Base-by-base conservation (phyloP, 139 green algal species). In the Closterium sp. region DNA sequence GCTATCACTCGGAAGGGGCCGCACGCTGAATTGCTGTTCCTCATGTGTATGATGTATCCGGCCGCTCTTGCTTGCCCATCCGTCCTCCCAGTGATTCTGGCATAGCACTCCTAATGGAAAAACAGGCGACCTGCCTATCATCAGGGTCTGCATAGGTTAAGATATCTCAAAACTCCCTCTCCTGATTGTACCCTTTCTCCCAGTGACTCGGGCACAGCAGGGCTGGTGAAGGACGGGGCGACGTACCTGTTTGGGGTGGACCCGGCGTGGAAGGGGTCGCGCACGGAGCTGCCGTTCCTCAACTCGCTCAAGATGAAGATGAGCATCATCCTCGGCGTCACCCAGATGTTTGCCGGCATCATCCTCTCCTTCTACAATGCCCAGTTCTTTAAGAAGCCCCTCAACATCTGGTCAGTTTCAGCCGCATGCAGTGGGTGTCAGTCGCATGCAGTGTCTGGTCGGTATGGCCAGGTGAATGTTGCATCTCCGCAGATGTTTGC, bases 281-380 rank as follows among this genome's bases (percentile, higher is more conserved):
- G 97, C 90, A 98, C 97, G 0, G 98, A 99, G 97, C 97, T 99
- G 93, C 96, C 96, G 1, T 99, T 97, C 95, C 94, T 98, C 86
- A 99, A 99, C 96, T 97, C 96, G 2, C 92, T 99, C 90, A 99
- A 99, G 95, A 99, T 99, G 98, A 99, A 99, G 97, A 98, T 99
- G 97, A 97, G 93, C 87, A 99, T 99, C 94, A n/a, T 99, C 29
- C 92, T 99, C 87, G 98, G 97, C 88, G 94, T 94, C 29, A 88
- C 88, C 27, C 98, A 99, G 95, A 99, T 99, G 98, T 98, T 98
- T 93, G 91, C 97, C 24, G 98, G 98, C 89, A 99, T 99, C 89
- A 79, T 99, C 29, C 97, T 99, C 93, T 97, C 93, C 19, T 94
- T 97, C 84, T 97, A 98, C 95, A 99, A 99, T 95, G 97, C 98